Conservation (phyloP, 140 eudicot genomes). For the Cichorium intybus region DNA sequence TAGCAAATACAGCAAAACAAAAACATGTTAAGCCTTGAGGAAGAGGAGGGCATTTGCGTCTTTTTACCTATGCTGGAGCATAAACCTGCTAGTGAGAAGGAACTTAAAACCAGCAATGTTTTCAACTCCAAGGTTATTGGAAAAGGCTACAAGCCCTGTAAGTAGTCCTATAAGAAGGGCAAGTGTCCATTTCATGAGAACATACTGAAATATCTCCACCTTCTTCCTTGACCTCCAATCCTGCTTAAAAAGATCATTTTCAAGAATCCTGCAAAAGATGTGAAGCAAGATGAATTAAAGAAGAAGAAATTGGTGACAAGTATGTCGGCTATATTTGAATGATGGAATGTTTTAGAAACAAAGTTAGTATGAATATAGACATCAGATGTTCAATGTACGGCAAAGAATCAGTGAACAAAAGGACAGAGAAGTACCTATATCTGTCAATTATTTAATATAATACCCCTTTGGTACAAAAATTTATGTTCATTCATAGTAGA, state of each 20-base stretch:
- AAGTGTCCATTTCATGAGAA: constrained; percentile 81
- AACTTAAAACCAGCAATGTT: constrained; percentile 90
- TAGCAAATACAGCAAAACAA: no score
- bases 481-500: constrained; percentile 3
- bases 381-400: neutral
- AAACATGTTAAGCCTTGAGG: no score
- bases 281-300: neutral
- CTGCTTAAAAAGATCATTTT: constrained; percentile 90
- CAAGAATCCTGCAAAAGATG: constrained; percentile 62
- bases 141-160: constrained; percentile 84
- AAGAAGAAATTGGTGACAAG: neutral
- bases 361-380: neutral
- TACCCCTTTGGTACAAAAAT: neutral
- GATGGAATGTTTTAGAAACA: neutral
- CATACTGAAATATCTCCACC: constrained; percentile 65
- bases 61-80: constrained; percentile 68
- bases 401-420: neutral
- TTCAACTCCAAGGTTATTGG: constrained; percentile 80
- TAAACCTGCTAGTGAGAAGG: constrained; percentile 60
- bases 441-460: neutral
- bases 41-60: no score
- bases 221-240: constrained; percentile 92
- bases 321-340: no score
- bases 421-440: neutral
- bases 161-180: constrained; percentile 66